phyloP scores from a whole-genome alignment of 345 rosid genomes.

The Mangifera indica region DNA sequence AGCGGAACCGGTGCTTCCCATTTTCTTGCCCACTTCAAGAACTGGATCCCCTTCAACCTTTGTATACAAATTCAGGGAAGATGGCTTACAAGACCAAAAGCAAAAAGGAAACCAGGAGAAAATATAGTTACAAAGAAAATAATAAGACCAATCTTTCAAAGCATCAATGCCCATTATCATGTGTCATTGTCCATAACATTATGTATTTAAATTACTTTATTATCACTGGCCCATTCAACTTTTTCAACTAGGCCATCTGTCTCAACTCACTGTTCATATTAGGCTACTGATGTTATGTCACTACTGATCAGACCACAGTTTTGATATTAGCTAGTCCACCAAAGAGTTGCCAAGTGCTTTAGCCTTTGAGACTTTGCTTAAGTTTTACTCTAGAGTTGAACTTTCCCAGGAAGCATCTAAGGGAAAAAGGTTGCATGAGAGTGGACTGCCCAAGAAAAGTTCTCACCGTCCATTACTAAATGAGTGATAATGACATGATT shows the following conservation, averaged over 20 bases:
- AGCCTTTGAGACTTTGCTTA: conserved; percentile 5
- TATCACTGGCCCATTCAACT: conserved; percentile 6
- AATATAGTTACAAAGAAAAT: neutral
- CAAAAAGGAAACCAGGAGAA: neutral
- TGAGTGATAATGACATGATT: neutral
- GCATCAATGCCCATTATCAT: conserved; percentile 14
- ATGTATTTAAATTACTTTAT: neutral
- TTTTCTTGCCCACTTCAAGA: conserved; percentile 27
- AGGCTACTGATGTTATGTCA: neutral
- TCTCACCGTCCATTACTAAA: conserved; percentile 8
- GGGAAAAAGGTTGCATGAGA: neutral
- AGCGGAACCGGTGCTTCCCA: conserved; percentile 10
- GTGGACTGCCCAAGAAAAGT: conserved; percentile 1
- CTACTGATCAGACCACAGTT: conserved; percentile 6
- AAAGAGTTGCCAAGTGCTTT: conserved; percentile 8
- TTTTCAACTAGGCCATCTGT: neutral
- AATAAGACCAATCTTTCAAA: conserved; percentile 9
- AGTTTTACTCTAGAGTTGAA: neutral
- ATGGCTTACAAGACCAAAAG: neutral
- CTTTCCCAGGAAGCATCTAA: conserved; percentile 1
- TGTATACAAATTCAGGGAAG: conserved; percentile 1
- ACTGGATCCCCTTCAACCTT: conserved; percentile 22
- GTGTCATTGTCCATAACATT: conserved; percentile 12
- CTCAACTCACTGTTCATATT: neutral
- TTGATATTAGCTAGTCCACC: conserved; percentile 9